A percentile compares a stretch with the other conserved stretches of the same genome.
phyloP scores from a whole-genome alignment of 176 grass and related monocot species.

The Bolboschoenus planiculmis region DNA sequence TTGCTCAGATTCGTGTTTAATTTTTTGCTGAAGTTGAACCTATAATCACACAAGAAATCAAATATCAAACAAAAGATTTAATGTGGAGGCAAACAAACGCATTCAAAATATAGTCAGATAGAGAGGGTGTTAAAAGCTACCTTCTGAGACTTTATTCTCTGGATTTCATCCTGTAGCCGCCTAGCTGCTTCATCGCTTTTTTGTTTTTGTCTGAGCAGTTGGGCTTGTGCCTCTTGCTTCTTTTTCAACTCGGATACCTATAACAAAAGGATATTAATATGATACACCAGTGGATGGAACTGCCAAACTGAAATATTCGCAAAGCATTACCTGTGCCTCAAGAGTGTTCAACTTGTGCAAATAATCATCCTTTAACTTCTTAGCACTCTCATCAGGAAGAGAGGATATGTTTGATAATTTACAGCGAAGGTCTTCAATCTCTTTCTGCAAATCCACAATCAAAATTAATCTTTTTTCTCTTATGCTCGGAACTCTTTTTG shows the following conservation, averaged over 20 bases:
- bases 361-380: constrained; percentile 84
- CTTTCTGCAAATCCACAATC: constrained; percentile 52
- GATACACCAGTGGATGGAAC: constrained; percentile 19
- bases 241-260: constrained; percentile 88
- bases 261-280: constrained; percentile 10
- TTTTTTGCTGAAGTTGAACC: constrained; percentile 97
- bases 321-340: constrained; percentile 73
- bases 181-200: constrained; percentile 80
- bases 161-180: constrained; percentile 79
- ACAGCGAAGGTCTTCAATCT: constrained; percentile 77
- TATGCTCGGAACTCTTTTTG: not conserved
- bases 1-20: constrained; percentile 96
- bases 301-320: not conserved
- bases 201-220: constrained; percentile 79
- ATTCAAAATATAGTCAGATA: not conserved
- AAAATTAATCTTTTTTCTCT: constrained; percentile 18
- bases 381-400: constrained; percentile 49
- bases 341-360: constrained; percentile 74
- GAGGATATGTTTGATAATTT: constrained; percentile 53
- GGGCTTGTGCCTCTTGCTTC: constrained; percentile 79
- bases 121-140: constrained; percentile 13
- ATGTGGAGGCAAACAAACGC: not conserved
- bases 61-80: not conserved
- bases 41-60: constrained; percentile 14
- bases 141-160: constrained; percentile 91